A percentile compares a stretch with the other conserved stretches of the same genome.
phyloP scores from a whole-genome alignment of 108 stramenopile genomes.

The Skeletonema potamos region DNA sequence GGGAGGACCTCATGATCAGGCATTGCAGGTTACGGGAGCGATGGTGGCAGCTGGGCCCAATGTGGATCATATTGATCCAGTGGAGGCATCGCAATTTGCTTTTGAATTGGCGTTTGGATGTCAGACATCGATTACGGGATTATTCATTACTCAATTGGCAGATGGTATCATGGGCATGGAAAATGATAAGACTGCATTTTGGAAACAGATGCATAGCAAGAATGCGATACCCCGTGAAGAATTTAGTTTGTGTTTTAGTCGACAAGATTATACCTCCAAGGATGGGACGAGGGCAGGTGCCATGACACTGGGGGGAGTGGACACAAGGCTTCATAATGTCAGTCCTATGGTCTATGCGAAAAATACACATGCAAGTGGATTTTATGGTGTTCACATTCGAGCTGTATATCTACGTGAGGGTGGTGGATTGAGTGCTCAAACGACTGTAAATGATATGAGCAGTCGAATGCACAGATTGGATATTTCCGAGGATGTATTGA shows the following conservation, averaged over 20 bases:
- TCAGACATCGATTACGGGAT: slow-evolving; percentile 84
- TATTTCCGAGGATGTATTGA: slow-evolving; percentile 35
- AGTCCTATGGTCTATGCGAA: slow-evolving; percentile 82
- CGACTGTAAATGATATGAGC: slow-evolving; percentile 20
- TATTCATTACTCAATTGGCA: slow-evolving; percentile 95
- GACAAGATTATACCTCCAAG: slow-evolving; percentile 44
- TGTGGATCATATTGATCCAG: slow-evolving; percentile 58
- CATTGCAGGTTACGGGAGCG: slow-evolving; percentile 17
- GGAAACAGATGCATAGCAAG: slow-evolving; percentile 68
- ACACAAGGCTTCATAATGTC: slow-evolving; percentile 64
- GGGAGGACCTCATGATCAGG: slow-evolving; percentile 65
- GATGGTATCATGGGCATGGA: slow-evolving; percentile 97
- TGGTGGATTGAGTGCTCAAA: slow-evolving; percentile 41
- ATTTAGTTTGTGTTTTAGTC: slow-evolving; percentile 71
- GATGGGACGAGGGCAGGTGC: slow-evolving; percentile 76
- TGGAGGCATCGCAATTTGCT: slow-evolving; percentile 48
- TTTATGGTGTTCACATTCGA: slow-evolving; percentile 73
- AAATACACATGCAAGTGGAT: slow-evolving; percentile 48
- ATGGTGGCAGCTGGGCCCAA: background rate
- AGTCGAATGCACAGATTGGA: slow-evolving; percentile 16
- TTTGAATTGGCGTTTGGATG: slow-evolving; percentile 92
- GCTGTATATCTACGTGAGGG: slow-evolving; percentile 64
- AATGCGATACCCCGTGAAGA: slow-evolving; percentile 44
- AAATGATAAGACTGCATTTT: slow-evolving; percentile 52
- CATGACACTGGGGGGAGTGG: slow-evolving; percentile 89